phyloP scores from a whole-genome alignment of 441 rosid genomes.

The Syzygium malaccense region DNA sequence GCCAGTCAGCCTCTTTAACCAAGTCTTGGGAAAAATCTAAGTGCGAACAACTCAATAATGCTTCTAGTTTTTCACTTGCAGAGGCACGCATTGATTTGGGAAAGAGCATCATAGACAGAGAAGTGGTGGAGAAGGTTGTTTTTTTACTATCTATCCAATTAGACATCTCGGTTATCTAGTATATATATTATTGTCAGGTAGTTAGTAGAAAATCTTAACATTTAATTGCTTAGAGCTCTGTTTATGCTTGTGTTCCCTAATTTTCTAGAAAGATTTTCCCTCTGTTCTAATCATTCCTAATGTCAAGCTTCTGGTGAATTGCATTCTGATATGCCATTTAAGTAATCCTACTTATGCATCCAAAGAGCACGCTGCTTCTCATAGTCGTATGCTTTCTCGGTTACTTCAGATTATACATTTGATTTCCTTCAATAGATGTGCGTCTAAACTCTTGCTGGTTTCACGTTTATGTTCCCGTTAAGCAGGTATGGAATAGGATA shows the following conservation, averaged over 20 bases:
- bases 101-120: constrained; percentile 63
- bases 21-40: neutral
- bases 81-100: constrained; percentile 64
- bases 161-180: fast-evolving
- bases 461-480: neutral
- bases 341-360: neutral
- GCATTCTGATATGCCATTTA: neutral
- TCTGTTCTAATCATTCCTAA: neutral
- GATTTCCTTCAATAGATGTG: neutral
- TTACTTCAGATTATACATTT: neutral
- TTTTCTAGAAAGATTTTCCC: neutral
- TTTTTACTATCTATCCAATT: neutral
- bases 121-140: constrained; percentile 77
- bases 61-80: constrained; percentile 22
- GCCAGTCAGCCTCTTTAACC: neutral
- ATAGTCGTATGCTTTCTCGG: neutral
- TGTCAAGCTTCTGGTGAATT: neutral
- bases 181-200: neutral
- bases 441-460: neutral
- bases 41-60: neutral
- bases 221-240: neutral
- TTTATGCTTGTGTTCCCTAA: neutral
- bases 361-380: neutral
- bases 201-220: neutral
- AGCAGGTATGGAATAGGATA: constrained; percentile 91